Evolutionary conservation across 768 basidiomycete species (phyloP).

Genomic region (Amanita pseudoporphyria): DNA sequence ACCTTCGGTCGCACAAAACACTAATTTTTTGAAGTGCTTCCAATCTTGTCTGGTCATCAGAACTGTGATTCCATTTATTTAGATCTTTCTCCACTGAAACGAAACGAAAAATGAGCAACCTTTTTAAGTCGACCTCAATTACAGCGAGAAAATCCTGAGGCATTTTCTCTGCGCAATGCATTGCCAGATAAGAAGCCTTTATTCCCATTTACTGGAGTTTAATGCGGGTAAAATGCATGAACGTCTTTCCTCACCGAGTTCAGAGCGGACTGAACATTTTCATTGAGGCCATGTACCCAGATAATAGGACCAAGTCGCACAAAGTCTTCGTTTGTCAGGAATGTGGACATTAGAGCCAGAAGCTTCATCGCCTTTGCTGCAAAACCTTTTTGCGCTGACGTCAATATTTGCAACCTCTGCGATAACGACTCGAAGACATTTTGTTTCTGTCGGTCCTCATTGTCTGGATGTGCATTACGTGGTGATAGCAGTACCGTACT

Average conservation of each 20-base stretch:
- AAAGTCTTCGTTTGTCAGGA: slow-evolving; percentile 42
- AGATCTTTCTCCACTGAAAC: not conserved
- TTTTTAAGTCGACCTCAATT: slow-evolving; percentile 47
- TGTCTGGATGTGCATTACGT: slow-evolving; percentile 9
- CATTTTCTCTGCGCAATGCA: slow-evolving; percentile 64
- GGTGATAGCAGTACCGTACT: slow-evolving; percentile 30
- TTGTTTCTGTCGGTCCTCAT: slow-evolving; percentile 12
- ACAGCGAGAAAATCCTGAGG: slow-evolving; percentile 36
- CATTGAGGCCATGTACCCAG: slow-evolving; percentile 44
- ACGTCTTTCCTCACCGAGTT: slow-evolving; percentile 30
- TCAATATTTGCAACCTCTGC: slow-evolving; percentile 28
- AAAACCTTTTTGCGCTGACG: slow-evolving; percentile 37
- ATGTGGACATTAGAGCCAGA: slow-evolving; percentile 50
- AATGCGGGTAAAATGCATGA: not conserved
- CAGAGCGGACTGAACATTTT: slow-evolving; percentile 32
- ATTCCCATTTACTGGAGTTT: not conserved
- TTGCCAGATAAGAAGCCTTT: slow-evolving; percentile 55
- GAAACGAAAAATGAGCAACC: slow-evolving; percentile 27
- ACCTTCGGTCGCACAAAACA: slow-evolving; percentile 55
- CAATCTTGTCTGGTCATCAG: slow-evolving; percentile 36
- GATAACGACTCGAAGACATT: slow-evolving; percentile 27
- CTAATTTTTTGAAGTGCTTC: slow-evolving; percentile 46
- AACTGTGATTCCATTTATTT: slow-evolving; percentile 24
- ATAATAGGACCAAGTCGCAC: slow-evolving; percentile 40
- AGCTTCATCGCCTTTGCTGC: slow-evolving; percentile 42